phyloP scores from a whole-genome alignment of 106 monocot species.

The Hemerocallis citrina region DNA sequence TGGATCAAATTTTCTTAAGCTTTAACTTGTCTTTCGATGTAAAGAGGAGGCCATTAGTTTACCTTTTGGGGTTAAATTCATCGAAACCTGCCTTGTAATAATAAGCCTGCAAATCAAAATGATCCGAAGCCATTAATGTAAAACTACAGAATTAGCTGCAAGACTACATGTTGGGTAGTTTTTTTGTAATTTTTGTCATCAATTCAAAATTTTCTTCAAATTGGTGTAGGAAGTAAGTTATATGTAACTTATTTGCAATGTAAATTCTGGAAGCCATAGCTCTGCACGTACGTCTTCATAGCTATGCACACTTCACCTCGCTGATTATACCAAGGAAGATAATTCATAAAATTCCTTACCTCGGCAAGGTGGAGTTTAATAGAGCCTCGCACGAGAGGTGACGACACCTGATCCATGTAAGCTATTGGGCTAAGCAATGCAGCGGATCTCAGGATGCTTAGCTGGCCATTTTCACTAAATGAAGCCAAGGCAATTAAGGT shows the following conservation, averaged over 20 bases:
- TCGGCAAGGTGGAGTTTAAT: not conserved
- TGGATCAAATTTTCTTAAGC: not conserved
- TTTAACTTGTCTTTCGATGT: not conserved
- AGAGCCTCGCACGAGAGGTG: conserved; percentile 9
- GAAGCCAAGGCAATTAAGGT: conserved; percentile 35
- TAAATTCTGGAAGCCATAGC: no score
- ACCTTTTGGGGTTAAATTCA: not conserved
- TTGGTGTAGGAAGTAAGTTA: no score
- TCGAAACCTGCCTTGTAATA: not conserved
- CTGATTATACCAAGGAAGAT: no score
- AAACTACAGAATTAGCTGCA: no score
- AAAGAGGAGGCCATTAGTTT: not conserved
- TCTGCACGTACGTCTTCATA: no score
- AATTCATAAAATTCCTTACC: not conserved
- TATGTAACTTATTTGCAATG: no score
- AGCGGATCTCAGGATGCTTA: conserved; percentile 37
- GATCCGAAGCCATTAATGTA: no score
- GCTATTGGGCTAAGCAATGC: conserved; percentile 47
- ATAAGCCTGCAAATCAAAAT: not conserved
- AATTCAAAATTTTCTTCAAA: no score
- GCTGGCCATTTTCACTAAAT: conserved; percentile 18
- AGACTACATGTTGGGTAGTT: no score
- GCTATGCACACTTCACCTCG: no score
- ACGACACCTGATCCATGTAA: conserved; percentile 27
- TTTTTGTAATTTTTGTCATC: no score